Base-by-base conservation (phyloP, 306 rosid species). In the Medicago arabica region DNA sequence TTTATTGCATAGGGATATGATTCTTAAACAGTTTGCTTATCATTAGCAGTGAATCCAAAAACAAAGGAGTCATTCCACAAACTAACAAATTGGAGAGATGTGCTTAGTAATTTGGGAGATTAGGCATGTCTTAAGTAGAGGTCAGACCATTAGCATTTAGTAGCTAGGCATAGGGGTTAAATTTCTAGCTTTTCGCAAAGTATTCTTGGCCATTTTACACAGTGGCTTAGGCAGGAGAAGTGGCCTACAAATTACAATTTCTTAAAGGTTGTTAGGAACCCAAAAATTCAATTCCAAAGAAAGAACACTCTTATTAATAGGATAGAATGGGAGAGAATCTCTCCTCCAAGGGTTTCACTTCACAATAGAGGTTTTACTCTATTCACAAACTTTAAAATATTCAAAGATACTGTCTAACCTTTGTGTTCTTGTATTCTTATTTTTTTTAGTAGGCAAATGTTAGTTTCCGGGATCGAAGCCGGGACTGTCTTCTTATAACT, bases 11-110 rank as follows among this genome's bases (percentile, higher is more conserved):
- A 34, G 23, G 8, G 68, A 62, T n/a, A 23, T 6, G 5, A 34
- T 62, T 62, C 46, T 31, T 62, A 62, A 34, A 63, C 15, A 62
- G 68, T 13, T 31, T 28, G 11, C 12, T 59, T 59, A 59, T 59
- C 17, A 59, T 59, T 58, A 8, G 11, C 12, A 34, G 21, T 61
- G 67, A 19, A 61, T n/a, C 23, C 8, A 0, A 62, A 62, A 38
- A 9, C 67, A 5, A 62, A 34, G 1, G 13, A 62, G 14, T 63
- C 47, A 63, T 36, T 63, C 25, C 0, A 4, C 44, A 13, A 62
- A 62, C 47, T 15, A 62, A 62, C 19, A 14, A 18, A 14, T 16
- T n/a, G 13, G 21, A 64, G 11, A 39, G 69, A n/a, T 10, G 31
- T 39, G 50, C 39, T 5, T 17, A 5, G 14, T 25, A 10, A 59